phyloP scores from a whole-genome alignment of 176 grass and related monocot species.

The Tuctoria greenei region DNA sequence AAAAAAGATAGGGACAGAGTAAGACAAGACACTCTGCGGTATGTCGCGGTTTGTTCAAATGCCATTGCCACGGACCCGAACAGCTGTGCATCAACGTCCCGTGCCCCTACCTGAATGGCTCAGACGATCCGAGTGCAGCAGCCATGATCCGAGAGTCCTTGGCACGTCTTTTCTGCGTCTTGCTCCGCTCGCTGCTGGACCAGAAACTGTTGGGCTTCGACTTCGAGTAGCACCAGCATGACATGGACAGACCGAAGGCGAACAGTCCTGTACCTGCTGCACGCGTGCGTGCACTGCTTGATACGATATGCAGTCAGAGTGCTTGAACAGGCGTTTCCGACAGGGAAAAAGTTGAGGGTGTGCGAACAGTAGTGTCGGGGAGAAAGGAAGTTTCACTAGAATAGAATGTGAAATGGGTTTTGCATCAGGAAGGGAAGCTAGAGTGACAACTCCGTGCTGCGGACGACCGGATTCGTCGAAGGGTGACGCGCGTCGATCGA shows the following conservation, averaged over 20 bases:
- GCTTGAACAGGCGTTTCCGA: neutral
- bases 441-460: slow-evolving; percentile 41
- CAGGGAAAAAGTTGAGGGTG: neutral
- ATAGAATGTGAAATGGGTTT: neutral
- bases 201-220: neutral
- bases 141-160: neutral
- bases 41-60: neutral
- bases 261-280: neutral
- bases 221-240: neutral
- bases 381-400: slow-evolving; percentile 13
- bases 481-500: slow-evolving; percentile 29
- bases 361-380: neutral
- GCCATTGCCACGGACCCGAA: neutral
- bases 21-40: slow-evolving; percentile 1
- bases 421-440: neutral
- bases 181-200: neutral
- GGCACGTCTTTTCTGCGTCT: slow-evolving; percentile 4
- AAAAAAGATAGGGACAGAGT: too few relatives aligned
- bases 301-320: neutral
- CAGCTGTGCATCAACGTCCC: neutral
- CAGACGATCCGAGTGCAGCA: neutral
- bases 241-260: slow-evolving; percentile 6
- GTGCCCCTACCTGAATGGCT: neutral
- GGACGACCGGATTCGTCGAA: slow-evolving; percentile 80
- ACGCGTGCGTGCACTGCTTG: neutral